Evolutionary conservation across 2,329 filamentous ascomycete genomes (phyloP), one percentile per base, ranked within the genome.

Genomic region (Aspergillus aculeatus): DNA sequence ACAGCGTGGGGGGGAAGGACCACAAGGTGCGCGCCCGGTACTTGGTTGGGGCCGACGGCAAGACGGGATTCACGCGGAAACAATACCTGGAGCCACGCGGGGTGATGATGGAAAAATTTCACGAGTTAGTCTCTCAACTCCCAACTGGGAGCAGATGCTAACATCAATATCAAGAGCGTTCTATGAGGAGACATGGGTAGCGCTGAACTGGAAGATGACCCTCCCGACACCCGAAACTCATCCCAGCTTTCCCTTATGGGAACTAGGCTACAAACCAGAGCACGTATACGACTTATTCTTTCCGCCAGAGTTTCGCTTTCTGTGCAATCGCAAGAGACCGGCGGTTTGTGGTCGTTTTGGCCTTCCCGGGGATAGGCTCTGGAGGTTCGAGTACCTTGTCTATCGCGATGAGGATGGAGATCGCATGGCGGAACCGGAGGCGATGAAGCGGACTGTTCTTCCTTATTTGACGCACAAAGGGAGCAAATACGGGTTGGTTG

Each of bases 241-340:
- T 63, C 81, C 81, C 0, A 64, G 75, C 0, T 82, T 83, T 54
- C 78, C 80, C 0, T 68, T 83, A 2, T 83, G 81, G 81, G 60
- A 74, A 4, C 65, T 79, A 0, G 80, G 79, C 5, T 80, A 79
- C 60, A 76, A 73, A 0, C 78, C 81, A 4, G 71, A 80, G 51
- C 62, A 80, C 21, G 79, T 83, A 0, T 82, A 82, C 57, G 77
- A 83, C 56, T 59, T 77, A 0, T 83, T 81, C 64, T 83, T 78
- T 66, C 81, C 81, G 0, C 62, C 41, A 4, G 71, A 74, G 1
- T 81, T 78, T 63, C 76, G 78, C 14, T 83, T 83, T 58, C 74
- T 77, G 53, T 77, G 76, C 61, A 77, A 78, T 35, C 76, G 77
- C 0, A 67, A 71, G 2, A 73, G 77, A 47, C 76, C 81, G 2